phyloP scores from a whole-genome alignment of 2,329 filamentous ascomycete genomes.

The Venturia carpophila region DNA sequence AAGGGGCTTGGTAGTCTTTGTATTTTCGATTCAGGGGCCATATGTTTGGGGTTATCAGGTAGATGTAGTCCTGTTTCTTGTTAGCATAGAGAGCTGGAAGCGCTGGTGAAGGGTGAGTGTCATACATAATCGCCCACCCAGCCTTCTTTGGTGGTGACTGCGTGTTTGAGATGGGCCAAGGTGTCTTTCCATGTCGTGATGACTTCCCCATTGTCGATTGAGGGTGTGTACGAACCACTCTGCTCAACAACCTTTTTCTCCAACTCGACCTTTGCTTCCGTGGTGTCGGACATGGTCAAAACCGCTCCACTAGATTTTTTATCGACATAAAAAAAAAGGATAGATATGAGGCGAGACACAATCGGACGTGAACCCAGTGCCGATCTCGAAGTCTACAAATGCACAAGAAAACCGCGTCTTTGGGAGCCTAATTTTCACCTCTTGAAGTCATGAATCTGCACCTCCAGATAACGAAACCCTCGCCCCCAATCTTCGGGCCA shows the following conservation, averaged over 20 bases:
- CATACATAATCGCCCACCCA: slow-evolving; percentile 35
- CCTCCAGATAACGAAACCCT: neutral
- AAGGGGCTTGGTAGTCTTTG: slow-evolving; percentile 25
- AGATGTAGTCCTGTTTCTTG: slow-evolving; percentile 30
- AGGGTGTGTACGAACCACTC: slow-evolving; percentile 4
- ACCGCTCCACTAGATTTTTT: neutral
- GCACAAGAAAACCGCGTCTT: neutral
- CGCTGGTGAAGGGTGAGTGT: neutral
- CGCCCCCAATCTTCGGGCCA: neutral
- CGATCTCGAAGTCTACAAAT: neutral
- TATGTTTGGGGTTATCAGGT: slow-evolving; percentile 25
- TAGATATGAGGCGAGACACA: neutral
- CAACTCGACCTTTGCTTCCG: slow-evolving; percentile 2
- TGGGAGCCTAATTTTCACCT: too few species aligned
- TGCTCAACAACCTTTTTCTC: slow-evolving; percentile 10
- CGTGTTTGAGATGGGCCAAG: slow-evolving; percentile 17
- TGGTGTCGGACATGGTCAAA: neutral
- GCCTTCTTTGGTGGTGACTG: slow-evolving; percentile 31
- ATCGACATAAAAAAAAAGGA: neutral
- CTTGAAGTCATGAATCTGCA: neutral
- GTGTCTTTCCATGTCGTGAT: slow-evolving; percentile 2
- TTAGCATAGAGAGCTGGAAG: slow-evolving; percentile 3
- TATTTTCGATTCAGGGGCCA: slow-evolving; percentile 26
- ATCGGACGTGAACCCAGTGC: neutral
- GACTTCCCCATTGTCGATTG: slow-evolving; percentile 16